Conservation (phyloP, 2,329 filamentous ascomycete genomes). For the Ceratocystis variospora region DNA sequence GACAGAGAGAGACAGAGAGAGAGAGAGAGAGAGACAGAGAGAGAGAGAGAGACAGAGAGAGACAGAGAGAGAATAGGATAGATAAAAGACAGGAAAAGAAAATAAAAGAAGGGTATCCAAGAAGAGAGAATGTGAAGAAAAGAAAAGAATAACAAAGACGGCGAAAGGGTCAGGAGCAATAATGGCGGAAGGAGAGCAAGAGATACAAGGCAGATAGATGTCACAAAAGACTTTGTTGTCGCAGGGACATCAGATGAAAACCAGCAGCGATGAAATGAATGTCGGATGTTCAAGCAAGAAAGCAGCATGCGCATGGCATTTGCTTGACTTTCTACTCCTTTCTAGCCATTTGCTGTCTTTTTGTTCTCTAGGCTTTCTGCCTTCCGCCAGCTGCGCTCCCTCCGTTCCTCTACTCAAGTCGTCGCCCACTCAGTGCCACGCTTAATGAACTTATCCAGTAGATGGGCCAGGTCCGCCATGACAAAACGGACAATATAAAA, state of each 20-base stretch:
- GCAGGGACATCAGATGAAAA: too few relatives aligned
- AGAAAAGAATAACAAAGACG: background rate
- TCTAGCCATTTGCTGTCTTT: too few relatives aligned
- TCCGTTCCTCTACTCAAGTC: slow-evolving; percentile 22
- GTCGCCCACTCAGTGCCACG: slow-evolving; percentile 87
- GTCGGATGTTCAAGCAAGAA: too few relatives aligned
- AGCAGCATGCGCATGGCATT: too few relatives aligned
- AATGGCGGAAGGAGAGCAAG: background rate
- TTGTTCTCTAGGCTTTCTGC: background rate
- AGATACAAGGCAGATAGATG: background rate
- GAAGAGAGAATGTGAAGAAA: background rate
- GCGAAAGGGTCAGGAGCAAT: background rate
- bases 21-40: too few relatives aligned
- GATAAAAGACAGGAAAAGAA: background rate
- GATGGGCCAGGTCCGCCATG: slow-evolving; percentile 64
- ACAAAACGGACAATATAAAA: slow-evolving; percentile 95
- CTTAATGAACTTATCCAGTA: slow-evolving; percentile 96
- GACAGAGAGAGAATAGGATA: background rate
- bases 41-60: too few relatives aligned
- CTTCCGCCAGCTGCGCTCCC: background rate
- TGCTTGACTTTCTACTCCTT: too few relatives aligned
- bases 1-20: too few relatives aligned
- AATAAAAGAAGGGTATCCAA: slow-evolving; percentile 9
- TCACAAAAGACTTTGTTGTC: background rate
- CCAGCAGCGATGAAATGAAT: too few relatives aligned